These are phyloP conservation scores for Pythium rishiriense DNA, from an alignment of 352 stramenopile species.

Conservation along the genomic window DNA sequence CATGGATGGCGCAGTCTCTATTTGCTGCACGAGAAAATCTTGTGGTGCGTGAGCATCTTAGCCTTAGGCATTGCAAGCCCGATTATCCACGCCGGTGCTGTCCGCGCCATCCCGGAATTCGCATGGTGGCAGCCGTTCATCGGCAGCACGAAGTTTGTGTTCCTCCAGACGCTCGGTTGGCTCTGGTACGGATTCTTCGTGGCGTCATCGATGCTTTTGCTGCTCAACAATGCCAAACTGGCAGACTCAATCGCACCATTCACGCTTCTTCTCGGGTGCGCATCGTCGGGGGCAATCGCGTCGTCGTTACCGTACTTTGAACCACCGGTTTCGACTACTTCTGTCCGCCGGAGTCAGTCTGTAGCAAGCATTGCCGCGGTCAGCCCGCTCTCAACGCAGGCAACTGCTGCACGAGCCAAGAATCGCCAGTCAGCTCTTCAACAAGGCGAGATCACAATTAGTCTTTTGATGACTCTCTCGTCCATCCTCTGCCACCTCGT, in stretches of 20 bases:
- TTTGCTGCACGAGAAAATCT: slow-evolving; percentile 37
- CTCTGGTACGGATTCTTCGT: slow-evolving; percentile 58
- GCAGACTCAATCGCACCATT: slow-evolving; percentile 29
- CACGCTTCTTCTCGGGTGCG: slow-evolving; percentile 38
- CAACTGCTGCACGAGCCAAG: neutral
- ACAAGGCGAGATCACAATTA: slow-evolving; percentile 41
- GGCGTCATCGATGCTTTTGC: slow-evolving; percentile 38
- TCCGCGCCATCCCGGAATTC: slow-evolving; percentile 33
- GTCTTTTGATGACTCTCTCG: slow-evolving; percentile 39
- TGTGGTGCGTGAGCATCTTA: slow-evolving; percentile 38
- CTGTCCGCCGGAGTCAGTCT: slow-evolving; percentile 1
- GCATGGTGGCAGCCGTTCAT: slow-evolving; percentile 55
- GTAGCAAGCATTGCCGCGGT: neutral
- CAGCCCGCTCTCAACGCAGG: neutral
- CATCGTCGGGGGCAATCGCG: slow-evolving; percentile 29
- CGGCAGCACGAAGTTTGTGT: slow-evolving; percentile 59
- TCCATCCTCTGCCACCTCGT: slow-evolving; percentile 39
- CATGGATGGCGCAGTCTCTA: slow-evolving; percentile 13
- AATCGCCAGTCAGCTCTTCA: slow-evolving; percentile 16
- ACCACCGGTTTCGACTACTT: neutral
- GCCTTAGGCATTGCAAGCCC: slow-evolving; percentile 38
- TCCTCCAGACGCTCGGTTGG: slow-evolving; percentile 59
- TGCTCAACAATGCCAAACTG: slow-evolving; percentile 39
- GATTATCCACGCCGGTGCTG: slow-evolving; percentile 41
- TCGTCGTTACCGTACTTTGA: slow-evolving; percentile 44